A percentile compares a stretch with the other conserved stretches of the same genome.
Evolutionary conservation across 2,329 filamentous ascomycete species (phyloP).

Genomic region (Hymenoscyphus scutula): DNA sequence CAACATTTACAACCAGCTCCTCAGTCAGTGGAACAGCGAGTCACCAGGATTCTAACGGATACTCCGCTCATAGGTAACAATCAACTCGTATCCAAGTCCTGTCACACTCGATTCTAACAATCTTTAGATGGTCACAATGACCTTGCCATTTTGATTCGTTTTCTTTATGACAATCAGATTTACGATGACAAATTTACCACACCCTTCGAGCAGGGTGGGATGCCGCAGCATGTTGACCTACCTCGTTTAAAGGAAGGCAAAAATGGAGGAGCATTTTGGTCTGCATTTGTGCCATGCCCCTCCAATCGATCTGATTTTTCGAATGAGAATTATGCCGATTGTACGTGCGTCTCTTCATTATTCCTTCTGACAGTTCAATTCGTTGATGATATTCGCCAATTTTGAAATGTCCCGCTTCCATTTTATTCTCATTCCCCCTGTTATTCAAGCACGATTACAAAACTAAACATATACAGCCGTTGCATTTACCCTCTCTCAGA

Average conservation of each 20-base stretch:
- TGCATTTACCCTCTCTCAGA: constrained; percentile 67
- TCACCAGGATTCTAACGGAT: constrained; percentile 43
- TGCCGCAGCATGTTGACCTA: constrained; percentile 74
- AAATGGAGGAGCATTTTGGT: constrained; percentile 90
- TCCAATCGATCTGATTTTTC: constrained; percentile 70
- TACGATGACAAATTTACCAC: constrained; percentile 71
- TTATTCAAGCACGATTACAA: neutral
- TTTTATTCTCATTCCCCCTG: neutral
- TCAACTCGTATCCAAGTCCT: neutral
- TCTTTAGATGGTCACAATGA: constrained; percentile 83
- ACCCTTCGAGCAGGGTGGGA: constrained; percentile 67
- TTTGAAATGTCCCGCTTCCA: neutral
- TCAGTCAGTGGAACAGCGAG: constrained; percentile 37
- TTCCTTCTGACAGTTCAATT: neutral
- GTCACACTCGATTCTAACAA: constrained; percentile 10
- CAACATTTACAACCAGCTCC: constrained; percentile 18
- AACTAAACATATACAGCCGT: constrained; percentile 46
- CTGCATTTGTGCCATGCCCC: constrained; percentile 78
- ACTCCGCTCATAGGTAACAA: constrained; percentile 48
- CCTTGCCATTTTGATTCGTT: constrained; percentile 70
- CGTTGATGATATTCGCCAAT: neutral
- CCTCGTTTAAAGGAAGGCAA: constrained; percentile 68
- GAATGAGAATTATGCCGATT: constrained; percentile 65
- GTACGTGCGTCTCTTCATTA: constrained; percentile 43
- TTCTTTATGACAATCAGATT: constrained; percentile 71